phyloP scores from a whole-genome alignment of 306 rosid genomes.

The Corylus heterophylla region DNA sequence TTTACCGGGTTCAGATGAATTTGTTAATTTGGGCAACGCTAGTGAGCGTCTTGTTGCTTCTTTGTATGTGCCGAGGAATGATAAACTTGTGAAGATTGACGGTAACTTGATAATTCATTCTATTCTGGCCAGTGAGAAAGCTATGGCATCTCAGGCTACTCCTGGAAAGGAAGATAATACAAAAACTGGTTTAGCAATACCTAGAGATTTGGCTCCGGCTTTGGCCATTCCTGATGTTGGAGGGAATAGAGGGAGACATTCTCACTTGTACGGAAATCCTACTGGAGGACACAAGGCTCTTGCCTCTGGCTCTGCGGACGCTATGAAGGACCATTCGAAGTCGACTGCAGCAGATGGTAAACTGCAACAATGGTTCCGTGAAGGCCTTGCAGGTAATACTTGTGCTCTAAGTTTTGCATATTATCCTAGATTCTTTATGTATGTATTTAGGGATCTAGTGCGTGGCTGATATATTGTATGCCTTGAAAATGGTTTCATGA shows the following conservation, averaged over 20 bases:
- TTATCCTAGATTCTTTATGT: background rate
- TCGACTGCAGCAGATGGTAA: slow-evolving; percentile 76
- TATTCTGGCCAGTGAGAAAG: slow-evolving; percentile 88
- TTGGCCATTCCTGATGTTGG: slow-evolving; percentile 74
- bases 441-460: slow-evolving; percentile 2
- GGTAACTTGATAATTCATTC: slow-evolving; percentile 97
- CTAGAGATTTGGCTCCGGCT: slow-evolving; percentile 58
- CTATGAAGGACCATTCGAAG: slow-evolving; percentile 55
- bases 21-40: slow-evolving; percentile 45
- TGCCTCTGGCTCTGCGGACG: slow-evolving; percentile 53
- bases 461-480: background rate
- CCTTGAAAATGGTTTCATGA: background rate
- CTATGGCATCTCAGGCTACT: slow-evolving; percentile 58
- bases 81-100: slow-evolving; percentile 89
- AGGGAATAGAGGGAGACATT: slow-evolving; percentile 58
- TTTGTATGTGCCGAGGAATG: slow-evolving; percentile 93
- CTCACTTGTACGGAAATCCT: slow-evolving; percentile 49
- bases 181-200: slow-evolving; percentile 67
- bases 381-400: slow-evolving; percentile 84
- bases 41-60: slow-evolving; percentile 94
- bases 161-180: slow-evolving; percentile 40
- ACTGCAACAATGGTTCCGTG: slow-evolving; percentile 97
- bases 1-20: slow-evolving; percentile 32
- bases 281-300: slow-evolving; percentile 68
- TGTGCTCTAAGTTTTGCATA: background rate